These are phyloP conservation scores for Amylostereum areolatum DNA, from an alignment of 1,284 basidiomycete species.

Conservation along the genomic window DNA sequence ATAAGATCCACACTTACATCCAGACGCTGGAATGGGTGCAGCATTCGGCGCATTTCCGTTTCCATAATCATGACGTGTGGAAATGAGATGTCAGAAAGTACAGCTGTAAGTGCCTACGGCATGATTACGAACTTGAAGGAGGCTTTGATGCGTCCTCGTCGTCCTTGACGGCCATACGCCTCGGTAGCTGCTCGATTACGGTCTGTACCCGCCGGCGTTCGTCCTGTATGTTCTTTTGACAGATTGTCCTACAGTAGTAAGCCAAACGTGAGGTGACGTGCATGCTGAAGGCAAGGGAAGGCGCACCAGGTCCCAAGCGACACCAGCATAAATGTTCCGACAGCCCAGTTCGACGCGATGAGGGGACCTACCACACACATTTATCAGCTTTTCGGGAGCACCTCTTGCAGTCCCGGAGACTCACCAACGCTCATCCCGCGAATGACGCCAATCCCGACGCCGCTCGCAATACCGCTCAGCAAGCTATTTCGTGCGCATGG, in stretches of 20 bases:
- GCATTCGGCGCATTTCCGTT: no score
- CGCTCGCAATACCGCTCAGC: constrained; percentile 48
- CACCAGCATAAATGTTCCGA: constrained; percentile 47
- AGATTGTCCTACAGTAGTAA: constrained; percentile 45
- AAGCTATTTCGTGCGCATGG: constrained; percentile 56
- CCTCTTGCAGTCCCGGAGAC: no score
- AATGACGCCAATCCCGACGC: constrained; percentile 50
- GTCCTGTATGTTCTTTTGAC: constrained; percentile 45
- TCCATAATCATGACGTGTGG: no score
- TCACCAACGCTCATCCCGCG: constrained; percentile 48
- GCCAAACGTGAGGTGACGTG: not conserved
- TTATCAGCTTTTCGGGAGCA: no score
- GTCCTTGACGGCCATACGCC: constrained; percentile 41
- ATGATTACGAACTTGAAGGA: no score
- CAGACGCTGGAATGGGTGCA: no score
- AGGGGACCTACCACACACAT: constrained; percentile 39
- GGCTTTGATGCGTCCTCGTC: constrained; percentile 12
- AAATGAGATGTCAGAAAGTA: no score
- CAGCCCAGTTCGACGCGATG: constrained; percentile 48
- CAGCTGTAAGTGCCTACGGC: no score
- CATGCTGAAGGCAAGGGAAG: not conserved
- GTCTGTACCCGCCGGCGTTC: constrained; percentile 51
- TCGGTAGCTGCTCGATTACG: constrained; percentile 58
- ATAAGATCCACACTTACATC: no score
- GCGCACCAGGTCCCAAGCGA: constrained; percentile 46